Percentiles rank a stretch among this genome's conserved stretches.
Conservation (phyloP, 345 rosid species). For the Pugionium cornutum region DNA sequence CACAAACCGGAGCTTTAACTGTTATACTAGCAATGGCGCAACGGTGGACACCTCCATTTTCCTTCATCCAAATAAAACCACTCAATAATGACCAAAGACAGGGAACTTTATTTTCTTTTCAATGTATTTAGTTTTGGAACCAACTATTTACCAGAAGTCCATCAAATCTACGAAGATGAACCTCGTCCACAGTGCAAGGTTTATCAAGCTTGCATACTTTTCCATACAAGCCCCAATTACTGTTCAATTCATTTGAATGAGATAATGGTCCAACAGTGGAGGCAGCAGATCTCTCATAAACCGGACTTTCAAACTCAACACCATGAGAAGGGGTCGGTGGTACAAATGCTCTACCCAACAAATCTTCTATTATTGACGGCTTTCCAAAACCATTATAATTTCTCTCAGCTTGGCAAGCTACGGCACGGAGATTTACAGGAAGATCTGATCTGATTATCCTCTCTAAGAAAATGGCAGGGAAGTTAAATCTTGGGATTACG, state of each 20-base stretch:
- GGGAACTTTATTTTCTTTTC: slow-evolving; percentile 19
- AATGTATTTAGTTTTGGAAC: slow-evolving; percentile 26
- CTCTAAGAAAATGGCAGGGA: slow-evolving; percentile 91
- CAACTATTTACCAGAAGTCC: slow-evolving; percentile 73
- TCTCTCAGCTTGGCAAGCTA: slow-evolving; percentile 80
- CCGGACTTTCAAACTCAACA: slow-evolving; percentile 40
- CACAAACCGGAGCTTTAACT: slow-evolving; percentile 90
- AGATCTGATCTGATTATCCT: slow-evolving; percentile 93
- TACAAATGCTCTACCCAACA: slow-evolving; percentile 35
- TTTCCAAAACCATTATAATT: slow-evolving; percentile 47
- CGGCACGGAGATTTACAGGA: slow-evolving; percentile 89
- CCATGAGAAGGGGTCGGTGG: slow-evolving; percentile 41
- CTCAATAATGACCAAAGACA: slow-evolving; percentile 42
- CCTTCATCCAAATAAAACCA: slow-evolving; percentile 58
- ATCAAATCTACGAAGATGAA: slow-evolving; percentile 96
- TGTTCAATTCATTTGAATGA: slow-evolving; percentile 54
- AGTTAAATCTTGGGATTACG: slow-evolving; percentile 87
- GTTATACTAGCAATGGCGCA: slow-evolving; percentile 93
- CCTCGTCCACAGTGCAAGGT: slow-evolving; percentile 88
- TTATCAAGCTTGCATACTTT: slow-evolving; percentile 75
- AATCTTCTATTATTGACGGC: slow-evolving; percentile 39
- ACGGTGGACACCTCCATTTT: slow-evolving; percentile 96
- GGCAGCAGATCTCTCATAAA: slow-evolving; percentile 37
- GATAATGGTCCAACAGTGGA: slow-evolving; percentile 47
- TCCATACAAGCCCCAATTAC: slow-evolving; percentile 78